These are phyloP conservation scores for Agrocybe praecox DNA, from an alignment of 768 basidiomycete genomes.

Conservation along the genomic window DNA sequence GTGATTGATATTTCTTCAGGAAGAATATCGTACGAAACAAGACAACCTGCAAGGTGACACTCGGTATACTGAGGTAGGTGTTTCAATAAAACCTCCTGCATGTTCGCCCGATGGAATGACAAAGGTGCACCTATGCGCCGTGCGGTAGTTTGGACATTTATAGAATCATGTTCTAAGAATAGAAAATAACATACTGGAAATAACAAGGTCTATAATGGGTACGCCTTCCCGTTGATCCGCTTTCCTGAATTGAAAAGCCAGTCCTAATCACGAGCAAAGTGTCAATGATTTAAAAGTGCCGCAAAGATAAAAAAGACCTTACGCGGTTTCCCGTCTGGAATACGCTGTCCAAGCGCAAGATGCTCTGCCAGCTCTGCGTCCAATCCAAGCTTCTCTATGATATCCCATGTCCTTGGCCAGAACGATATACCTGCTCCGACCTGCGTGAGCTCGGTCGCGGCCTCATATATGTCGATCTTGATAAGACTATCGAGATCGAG, in stretches of 20 bases:
- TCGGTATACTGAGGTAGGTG: slow-evolving; percentile 35
- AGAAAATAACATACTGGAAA: slow-evolving; percentile 22
- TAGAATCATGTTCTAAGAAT: too few relatives aligned
- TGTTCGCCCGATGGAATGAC: slow-evolving; percentile 52
- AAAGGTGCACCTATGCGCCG: slow-evolving; percentile 19
- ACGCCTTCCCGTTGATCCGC: slow-evolving; percentile 31
- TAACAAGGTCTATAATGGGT: slow-evolving; percentile 25
- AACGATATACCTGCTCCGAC: slow-evolving; percentile 46
- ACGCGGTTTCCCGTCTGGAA: not conserved
- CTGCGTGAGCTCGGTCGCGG: slow-evolving; percentile 38
- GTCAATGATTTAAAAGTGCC: not conserved
- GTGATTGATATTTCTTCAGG: slow-evolving; percentile 21
- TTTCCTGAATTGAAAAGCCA: slow-evolving; percentile 30
- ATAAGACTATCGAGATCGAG: slow-evolving; percentile 20
- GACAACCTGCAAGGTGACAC: slow-evolving; percentile 37
- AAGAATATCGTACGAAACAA: not conserved
- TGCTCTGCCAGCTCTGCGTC: slow-evolving; percentile 10
- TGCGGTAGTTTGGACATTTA: too few relatives aligned
- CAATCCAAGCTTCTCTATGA: slow-evolving; percentile 41
- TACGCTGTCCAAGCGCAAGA: slow-evolving; percentile 6
- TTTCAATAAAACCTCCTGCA: slow-evolving; percentile 46
- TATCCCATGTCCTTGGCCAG: slow-evolving; percentile 41
- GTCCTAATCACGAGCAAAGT: slow-evolving; percentile 10
- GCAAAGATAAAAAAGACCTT: not conserved
- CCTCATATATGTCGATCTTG: slow-evolving; percentile 46